Conservation (phyloP, 345 rosid species). For the Populus deltoides region DNA sequence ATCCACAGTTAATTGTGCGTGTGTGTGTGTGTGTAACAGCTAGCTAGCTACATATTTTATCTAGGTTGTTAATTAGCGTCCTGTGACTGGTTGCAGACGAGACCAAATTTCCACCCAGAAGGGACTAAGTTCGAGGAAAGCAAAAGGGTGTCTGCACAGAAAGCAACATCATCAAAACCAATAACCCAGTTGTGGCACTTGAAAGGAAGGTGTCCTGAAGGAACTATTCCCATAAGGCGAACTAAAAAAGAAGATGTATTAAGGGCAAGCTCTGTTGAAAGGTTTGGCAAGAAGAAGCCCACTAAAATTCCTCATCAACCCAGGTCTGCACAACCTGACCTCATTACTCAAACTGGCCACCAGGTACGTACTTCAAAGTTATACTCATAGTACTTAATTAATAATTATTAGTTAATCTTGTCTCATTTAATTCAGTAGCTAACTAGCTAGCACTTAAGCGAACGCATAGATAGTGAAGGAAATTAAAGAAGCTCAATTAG, state of each 20-base stretch:
- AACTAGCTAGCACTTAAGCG: no score
- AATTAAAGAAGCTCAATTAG: no score
- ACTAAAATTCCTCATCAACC: conserved; percentile 64
- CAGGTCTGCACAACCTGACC: conserved; percentile 78
- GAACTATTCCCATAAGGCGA: conserved; percentile 85
- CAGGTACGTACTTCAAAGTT: conserved; percentile 44
- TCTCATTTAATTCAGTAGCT: no score
- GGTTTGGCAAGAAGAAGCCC: conserved; percentile 83
- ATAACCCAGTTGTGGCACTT: conserved; percentile 77
- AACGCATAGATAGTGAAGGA: no score
- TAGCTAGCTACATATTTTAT: no score
- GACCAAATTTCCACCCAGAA: conserved; percentile 77
- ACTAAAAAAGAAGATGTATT: conserved; percentile 73
- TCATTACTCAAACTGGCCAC: conserved; percentile 78
- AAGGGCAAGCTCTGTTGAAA: conserved; percentile 84
- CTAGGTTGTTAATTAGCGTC: not conserved
- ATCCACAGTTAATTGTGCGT: not conserved
- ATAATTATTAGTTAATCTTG: no score
- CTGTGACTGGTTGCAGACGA: conserved; percentile 45
- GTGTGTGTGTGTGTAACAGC: no score
- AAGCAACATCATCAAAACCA: conserved; percentile 26
- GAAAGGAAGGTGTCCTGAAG: conserved; percentile 69
- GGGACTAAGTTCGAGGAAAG: conserved; percentile 53
- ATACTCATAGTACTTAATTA: not conserved
- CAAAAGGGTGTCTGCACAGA: conserved; percentile 46